Conservation (phyloP, 108 stramenopile species). For the Chaetoceros muelleri region DNA sequence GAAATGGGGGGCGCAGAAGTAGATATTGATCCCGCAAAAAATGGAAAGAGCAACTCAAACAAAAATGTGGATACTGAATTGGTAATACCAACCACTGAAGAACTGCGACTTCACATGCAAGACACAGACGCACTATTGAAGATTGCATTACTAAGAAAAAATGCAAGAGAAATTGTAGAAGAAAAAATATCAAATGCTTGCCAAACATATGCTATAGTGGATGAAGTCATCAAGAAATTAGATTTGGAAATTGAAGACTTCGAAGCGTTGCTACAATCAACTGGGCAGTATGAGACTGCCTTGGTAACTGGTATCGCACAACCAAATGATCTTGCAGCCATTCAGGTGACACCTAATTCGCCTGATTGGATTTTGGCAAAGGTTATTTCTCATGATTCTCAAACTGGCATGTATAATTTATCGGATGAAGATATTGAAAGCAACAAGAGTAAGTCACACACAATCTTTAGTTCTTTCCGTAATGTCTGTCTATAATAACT, state of each 20-base stretch:
- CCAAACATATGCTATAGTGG: slow-evolving; percentile 45
- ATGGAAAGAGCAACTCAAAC: neutral
- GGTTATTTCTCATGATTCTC: slow-evolving; percentile 52
- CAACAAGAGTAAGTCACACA: slow-evolving; percentile 37
- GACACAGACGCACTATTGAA: slow-evolving; percentile 16
- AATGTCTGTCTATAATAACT: neutral
- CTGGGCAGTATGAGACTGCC: slow-evolving; percentile 23
- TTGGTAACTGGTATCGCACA: slow-evolving; percentile 14
- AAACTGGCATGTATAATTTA: slow-evolving; percentile 53
- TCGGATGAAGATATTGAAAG: slow-evolving; percentile 74
- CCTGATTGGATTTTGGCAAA: slow-evolving; percentile 83
- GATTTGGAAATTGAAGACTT: slow-evolving; percentile 52
- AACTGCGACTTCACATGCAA: slow-evolving; percentile 27
- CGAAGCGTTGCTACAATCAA: slow-evolving; percentile 17
- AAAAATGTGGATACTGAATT: neutral
- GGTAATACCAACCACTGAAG: slow-evolving; percentile 43
- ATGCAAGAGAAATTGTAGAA: slow-evolving; percentile 36
- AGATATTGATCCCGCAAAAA: neutral
- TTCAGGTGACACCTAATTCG: slow-evolving; percentile 43
- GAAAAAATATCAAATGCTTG: slow-evolving; percentile 58
- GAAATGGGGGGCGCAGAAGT: neutral
- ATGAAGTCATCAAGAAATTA: slow-evolving; percentile 45
- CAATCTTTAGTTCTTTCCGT: neutral
- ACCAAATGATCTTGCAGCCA: slow-evolving; percentile 66
- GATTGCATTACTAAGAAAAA: slow-evolving; percentile 28